These are phyloP conservation scores for Chytriomyces confervae DNA, from an alignment of 192 early-diverging fungal species.

Conservation along the genomic window DNA sequence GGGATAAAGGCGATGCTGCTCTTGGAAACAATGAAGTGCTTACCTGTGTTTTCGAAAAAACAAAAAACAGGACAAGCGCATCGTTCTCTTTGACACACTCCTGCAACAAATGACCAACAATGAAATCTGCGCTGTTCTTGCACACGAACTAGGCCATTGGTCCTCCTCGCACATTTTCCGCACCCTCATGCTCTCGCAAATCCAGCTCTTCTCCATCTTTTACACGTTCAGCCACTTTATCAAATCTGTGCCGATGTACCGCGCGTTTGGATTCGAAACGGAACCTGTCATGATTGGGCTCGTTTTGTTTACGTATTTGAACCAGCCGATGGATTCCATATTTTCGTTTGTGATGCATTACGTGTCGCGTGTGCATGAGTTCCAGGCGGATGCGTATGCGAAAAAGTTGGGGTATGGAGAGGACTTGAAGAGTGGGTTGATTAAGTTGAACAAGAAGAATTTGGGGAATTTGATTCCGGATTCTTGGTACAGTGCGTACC, in stretches of 20 bases:
- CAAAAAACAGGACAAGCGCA: conserved; percentile 80
- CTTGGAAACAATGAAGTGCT: not conserved
- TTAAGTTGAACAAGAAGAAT: conserved; percentile 92
- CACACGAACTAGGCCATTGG: conserved; percentile 98
- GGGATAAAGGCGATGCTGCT: not conserved
- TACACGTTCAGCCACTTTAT: conserved; percentile 65
- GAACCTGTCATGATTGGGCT: conserved; percentile 89
- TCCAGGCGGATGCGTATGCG: conserved; percentile 90
- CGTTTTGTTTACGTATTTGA: conserved; percentile 77
- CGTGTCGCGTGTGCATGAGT: conserved; percentile 86
- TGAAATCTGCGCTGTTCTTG: conserved; percentile 93
- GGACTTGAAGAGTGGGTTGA: conserved; percentile 75
- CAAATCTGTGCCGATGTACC: conserved; percentile 75
- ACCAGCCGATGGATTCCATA: conserved; percentile 76
- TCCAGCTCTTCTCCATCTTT: conserved; percentile 74
- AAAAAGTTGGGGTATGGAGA: conserved; percentile 79
- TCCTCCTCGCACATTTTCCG: conserved; percentile 80
- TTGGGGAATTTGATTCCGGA: conserved; percentile 75
- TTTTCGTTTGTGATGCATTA: conserved; percentile 80
- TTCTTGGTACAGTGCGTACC: conserved; percentile 77
- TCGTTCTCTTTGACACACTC: conserved; percentile 93
- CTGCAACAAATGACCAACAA: conserved; percentile 82
- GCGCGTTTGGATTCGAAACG: conserved; percentile 81
- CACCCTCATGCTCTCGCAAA: conserved; percentile 73
- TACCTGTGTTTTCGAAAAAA: not conserved